Conservation (phyloP, 2,329 filamentous ascomycete genomes). For the Ascocoryne sarcoides region DNA sequence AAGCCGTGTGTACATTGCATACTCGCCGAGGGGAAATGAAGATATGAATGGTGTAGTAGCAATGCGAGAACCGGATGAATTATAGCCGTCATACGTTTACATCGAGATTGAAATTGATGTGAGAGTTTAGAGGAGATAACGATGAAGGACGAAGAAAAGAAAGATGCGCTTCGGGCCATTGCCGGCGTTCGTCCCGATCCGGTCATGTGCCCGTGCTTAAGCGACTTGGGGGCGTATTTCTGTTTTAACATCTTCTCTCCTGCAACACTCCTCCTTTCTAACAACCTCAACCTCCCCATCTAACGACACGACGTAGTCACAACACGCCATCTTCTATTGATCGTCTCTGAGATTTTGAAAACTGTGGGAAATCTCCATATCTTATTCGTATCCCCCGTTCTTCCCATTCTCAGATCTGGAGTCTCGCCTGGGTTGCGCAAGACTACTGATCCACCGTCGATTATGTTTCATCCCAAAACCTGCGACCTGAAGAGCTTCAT, state of each 20-base stretch:
- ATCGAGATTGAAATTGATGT: background rate
- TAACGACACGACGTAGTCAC: background rate
- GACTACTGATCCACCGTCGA: background rate
- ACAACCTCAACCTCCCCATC: no score
- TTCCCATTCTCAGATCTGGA: background rate
- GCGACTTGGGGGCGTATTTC: background rate
- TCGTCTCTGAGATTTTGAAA: background rate
- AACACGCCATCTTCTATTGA: background rate
- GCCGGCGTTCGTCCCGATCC: background rate
- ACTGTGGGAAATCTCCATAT: background rate
- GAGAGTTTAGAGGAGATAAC: background rate
- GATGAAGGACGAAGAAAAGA: background rate
- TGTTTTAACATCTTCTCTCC: background rate
- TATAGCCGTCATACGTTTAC: no score
- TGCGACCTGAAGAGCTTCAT: slow-evolving; percentile 23
- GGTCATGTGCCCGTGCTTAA: no score
- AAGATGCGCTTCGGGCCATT: background rate
- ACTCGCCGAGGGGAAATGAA: background rate
- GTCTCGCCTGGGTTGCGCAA: background rate
- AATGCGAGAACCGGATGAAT: no score
- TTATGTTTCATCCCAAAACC: slow-evolving; percentile 22
- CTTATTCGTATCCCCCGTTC: slow-evolving; percentile 3
- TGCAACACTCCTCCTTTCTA: background rate
- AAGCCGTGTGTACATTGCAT: background rate
- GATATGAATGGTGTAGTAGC: background rate